Evolutionary conservation across 2,329 filamentous ascomycete species (phyloP).

Genomic region (Venturia pyrina): DNA sequence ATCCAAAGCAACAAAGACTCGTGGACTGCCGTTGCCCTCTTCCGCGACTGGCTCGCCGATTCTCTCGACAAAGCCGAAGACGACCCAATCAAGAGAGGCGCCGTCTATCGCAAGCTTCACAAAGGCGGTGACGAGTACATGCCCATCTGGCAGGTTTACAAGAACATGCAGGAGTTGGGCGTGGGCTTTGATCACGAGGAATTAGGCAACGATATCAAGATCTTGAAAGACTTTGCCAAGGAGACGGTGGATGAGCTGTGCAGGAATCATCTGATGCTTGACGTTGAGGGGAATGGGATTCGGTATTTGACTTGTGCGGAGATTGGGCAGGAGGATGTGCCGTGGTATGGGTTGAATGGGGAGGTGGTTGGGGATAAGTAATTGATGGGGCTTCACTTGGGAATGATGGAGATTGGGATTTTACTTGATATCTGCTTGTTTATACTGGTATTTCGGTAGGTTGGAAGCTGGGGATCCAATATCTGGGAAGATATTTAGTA

Average conservation of each 20-base stretch:
- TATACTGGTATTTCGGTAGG: no score
- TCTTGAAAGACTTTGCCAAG: background rate
- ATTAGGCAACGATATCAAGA: background rate
- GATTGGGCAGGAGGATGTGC: background rate
- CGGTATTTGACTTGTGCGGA: slow-evolving; percentile 1
- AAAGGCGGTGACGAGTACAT: background rate
- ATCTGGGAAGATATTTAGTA: no score
- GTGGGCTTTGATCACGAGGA: background rate
- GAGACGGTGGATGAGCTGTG: background rate
- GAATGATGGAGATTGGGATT: background rate
- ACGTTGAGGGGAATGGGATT: slow-evolving; percentile 1
- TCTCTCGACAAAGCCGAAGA: background rate
- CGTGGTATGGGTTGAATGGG: background rate
- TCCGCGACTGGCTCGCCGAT: background rate
- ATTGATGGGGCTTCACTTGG: background rate
- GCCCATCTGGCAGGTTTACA: background rate
- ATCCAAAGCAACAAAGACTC: background rate
- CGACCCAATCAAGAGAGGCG: background rate
- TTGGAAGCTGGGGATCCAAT: no score
- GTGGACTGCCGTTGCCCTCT: background rate
- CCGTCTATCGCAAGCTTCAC: background rate
- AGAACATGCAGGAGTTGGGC: background rate
- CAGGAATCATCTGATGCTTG: slow-evolving; percentile 2
- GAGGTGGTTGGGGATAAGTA: background rate
- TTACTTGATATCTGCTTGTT: background rate